Evolutionary conservation across 1,284 basidiomycete species (phyloP).

Genomic region (Cryptococcus amylolentus): DNA sequence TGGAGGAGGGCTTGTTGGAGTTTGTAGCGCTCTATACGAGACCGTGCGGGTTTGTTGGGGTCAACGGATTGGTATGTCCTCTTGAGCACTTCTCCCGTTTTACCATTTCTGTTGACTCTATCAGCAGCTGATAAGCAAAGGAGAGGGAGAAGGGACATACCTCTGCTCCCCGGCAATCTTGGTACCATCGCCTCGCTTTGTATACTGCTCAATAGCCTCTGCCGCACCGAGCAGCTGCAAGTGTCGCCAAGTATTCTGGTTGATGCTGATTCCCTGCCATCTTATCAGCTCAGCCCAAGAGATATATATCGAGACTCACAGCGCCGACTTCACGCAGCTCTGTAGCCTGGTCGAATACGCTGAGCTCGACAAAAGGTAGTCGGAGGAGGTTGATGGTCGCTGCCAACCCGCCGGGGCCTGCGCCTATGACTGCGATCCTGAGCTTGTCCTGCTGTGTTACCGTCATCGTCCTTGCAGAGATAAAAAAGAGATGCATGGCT

Average conservation of each 20-base stretch:
- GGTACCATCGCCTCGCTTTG: slow-evolving; percentile 13
- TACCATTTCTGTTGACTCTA: slow-evolving; percentile 13
- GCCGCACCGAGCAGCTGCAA: slow-evolving; percentile 28
- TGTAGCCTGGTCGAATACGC: slow-evolving; percentile 30
- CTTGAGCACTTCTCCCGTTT: slow-evolving; percentile 20
- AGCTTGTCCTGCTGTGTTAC: slow-evolving; percentile 5
- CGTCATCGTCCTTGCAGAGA: slow-evolving; percentile 3
- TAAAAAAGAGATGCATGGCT: too few species aligned
- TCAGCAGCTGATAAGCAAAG: background rate
- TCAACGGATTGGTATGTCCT: slow-evolving; percentile 15
- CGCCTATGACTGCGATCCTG: slow-evolving; percentile 27
- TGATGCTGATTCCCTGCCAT: slow-evolving; percentile 32
- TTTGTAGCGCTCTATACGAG: slow-evolving; percentile 29
- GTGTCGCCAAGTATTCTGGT: slow-evolving; percentile 36
- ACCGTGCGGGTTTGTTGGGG: slow-evolving; percentile 16
- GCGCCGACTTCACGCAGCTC: slow-evolving; percentile 37
- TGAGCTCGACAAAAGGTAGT: slow-evolving; percentile 21
- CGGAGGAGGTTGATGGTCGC: slow-evolving; percentile 23
- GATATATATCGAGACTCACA: slow-evolving; percentile 13
- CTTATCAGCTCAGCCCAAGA: background rate
- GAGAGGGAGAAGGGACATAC: background rate
- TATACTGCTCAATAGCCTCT: slow-evolving; percentile 20
- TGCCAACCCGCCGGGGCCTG: slow-evolving; percentile 31
- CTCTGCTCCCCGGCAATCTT: slow-evolving; percentile 19
- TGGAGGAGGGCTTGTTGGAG: slow-evolving; percentile 29